Evolutionary conservation across 768 basidiomycete genomes (phyloP).

Genomic region (Trametes punicea): DNA sequence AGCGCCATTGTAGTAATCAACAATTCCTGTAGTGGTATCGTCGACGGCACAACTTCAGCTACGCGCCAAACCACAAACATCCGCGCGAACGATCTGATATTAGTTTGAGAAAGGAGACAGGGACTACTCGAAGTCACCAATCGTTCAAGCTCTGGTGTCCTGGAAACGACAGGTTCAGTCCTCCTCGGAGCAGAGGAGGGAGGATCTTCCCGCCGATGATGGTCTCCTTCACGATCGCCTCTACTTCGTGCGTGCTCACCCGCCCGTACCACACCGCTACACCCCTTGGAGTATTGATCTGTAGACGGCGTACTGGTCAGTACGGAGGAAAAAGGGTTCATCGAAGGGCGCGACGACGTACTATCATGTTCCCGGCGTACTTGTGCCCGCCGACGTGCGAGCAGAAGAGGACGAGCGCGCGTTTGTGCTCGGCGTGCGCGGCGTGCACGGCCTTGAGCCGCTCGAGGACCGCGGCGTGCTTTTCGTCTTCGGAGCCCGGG

Average conservation of each 20-base stretch:
- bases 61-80: not conserved
- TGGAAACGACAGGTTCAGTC: conserved; percentile 73
- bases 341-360: conserved; percentile 41
- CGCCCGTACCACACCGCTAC: conserved; percentile 92
- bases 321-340: not conserved
- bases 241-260: conserved; percentile 86
- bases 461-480: conserved; percentile 51
- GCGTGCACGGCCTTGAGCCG: conserved; percentile 46
- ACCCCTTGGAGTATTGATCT: conserved; percentile 88
- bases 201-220: conserved; percentile 82
- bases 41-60: not conserved
- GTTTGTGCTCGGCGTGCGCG: conserved; percentile 46
- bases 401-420: conserved; percentile 78
- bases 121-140: conserved; percentile 47
- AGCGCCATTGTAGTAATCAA: conserved; percentile 18
- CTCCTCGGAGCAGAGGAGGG: conserved; percentile 82
- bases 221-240: conserved; percentile 82
- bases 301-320: not conserved
- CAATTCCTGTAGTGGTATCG: conserved; percentile 1
- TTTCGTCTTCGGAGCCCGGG: conserved; percentile 37
- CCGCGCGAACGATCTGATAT: not conserved
- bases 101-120: too few species aligned
- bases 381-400: conserved; percentile 95
- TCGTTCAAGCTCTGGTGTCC: conserved; percentile 65
- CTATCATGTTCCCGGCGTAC: conserved; percentile 88